Percentiles rank a stretch among this genome's conserved stretches.
Evolutionary conservation across 345 rosid genomes (phyloP).

Genomic region (Eucalyptus dawsonii): DNA sequence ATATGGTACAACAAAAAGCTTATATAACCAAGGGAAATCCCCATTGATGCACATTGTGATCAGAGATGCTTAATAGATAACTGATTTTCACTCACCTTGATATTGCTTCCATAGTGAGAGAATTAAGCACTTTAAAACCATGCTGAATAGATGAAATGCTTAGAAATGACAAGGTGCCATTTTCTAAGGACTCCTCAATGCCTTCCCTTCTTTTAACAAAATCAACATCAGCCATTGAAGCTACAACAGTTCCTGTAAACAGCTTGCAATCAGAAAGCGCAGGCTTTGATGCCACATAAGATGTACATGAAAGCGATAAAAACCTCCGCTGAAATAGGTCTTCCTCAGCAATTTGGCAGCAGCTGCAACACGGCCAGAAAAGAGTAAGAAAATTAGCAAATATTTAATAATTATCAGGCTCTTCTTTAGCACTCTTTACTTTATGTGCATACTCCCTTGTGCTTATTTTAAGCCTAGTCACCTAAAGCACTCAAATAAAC

Average conservation of each 20-base stretch:
- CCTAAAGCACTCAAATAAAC: neutral
- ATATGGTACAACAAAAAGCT: neutral
- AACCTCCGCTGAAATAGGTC: conserved; percentile 96
- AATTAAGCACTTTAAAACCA: conserved; percentile 70
- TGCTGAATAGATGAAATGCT: conserved; percentile 74
- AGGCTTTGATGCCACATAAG: neutral
- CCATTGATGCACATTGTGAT: neutral
- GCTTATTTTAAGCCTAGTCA: neutral
- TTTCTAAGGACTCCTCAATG: conserved; percentile 83
- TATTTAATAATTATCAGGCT: neutral
- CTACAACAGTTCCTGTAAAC: conserved; percentile 78
- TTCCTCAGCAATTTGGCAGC: conserved; percentile 78
- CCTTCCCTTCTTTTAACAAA: conserved; percentile 85
- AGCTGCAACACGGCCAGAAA: conserved; percentile 29
- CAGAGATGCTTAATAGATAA: neutral
- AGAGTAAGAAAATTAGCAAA: neutral
- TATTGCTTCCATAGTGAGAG: conserved; percentile 56
- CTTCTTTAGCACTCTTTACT: neutral
- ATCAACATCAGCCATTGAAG: conserved; percentile 87
- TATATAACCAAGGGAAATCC: neutral
- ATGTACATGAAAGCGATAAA: neutral
- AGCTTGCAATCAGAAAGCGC: neutral
- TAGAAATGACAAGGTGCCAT: conserved; percentile 81
- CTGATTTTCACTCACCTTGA: conserved; percentile 27
- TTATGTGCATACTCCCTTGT: neutral